phyloP scores from a whole-genome alignment of 2,329 filamentous ascomycete species.

The Phialophora chinensis region DNA sequence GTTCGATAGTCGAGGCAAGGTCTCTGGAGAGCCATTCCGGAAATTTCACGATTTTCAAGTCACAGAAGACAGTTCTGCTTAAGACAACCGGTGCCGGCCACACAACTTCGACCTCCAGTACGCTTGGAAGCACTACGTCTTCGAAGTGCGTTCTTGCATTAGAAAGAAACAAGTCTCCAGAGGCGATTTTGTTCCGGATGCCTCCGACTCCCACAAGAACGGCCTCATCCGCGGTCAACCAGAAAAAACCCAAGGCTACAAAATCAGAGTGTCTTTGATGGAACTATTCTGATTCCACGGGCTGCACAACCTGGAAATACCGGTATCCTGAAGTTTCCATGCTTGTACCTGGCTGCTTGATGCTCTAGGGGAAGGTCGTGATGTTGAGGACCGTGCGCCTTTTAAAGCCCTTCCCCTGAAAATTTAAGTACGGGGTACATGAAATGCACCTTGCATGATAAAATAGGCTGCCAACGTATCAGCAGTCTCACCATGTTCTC shows the following conservation, averaged over 20 bases:
- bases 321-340: too few relatives aligned
- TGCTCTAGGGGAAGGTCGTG: too few relatives aligned
- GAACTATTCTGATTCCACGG: background rate
- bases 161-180: background rate
- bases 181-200: background rate
- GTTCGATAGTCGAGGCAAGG: conserved; percentile 53
- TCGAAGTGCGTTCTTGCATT: background rate
- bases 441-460: too few relatives aligned
- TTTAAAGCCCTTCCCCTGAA: too few relatives aligned
- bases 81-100: background rate
- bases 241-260: background rate
- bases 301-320: background rate
- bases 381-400: too few relatives aligned
- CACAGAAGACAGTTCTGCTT: background rate
- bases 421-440: too few relatives aligned
- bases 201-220: background rate
- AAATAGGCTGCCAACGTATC: too few relatives aligned
- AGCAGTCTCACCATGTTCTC: too few relatives aligned
- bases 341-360: too few relatives aligned
- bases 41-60: conserved; percentile 28
- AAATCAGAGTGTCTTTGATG: background rate
- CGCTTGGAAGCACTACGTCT: background rate
- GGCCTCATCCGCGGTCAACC: background rate
- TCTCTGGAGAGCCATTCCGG: conserved; percentile 45
- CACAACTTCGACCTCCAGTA: background rate